Evolutionary conservation across 257 asterid species (phyloP), one percentile per base, ranked within the genome.

Genomic region (Penstemon barbatus): DNA sequence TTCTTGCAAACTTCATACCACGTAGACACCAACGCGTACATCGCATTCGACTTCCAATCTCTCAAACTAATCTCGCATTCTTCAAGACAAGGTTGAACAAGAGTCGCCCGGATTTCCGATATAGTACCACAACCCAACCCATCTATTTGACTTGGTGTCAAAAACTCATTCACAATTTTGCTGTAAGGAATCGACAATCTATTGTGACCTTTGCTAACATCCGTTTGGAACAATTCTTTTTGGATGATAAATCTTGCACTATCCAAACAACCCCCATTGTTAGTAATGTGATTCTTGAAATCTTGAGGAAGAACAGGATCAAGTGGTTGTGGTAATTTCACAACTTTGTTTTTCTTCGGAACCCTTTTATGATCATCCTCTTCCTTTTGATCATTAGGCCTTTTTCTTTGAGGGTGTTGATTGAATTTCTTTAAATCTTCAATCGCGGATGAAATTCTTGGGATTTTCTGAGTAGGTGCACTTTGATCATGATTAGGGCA

Each of bases 11-110:
- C 68, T 1, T 45, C 68, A 11, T 62, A 18, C 68, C 68, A 62
- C 1, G 8, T 12, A 0, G 42, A 0, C 3, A 43, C 13, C 55
- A 62, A 44, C 0, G 39, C 68, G 10, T 18, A 44, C 19, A 8
- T 7, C 0, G 15, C 8, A 45, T 19, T 45, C 18, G 53, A 15
- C 42, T 25, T 25, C 68, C 68, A 62, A 15, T 62, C 25, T 25
- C 48, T 62, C 19, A 62, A 44, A 62, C 42, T 62, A 3, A 43
- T 15, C 37, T 5, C 3, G 38, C 68, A 44, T 62, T 62, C 68
- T 45, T 62, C 2, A 0, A 62, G 42, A 44, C 42, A 43, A 0
- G 68, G 55, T 10, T 62, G 8, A 18, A 62, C 55, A 18, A 62
- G 55, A 4, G 42, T 19, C 8, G 36, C 66, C 36, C 13, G 2